A percentile compares a stretch with the other conserved stretches of the same genome.
Conservation (phyloP, 2,329 filamentous ascomycete species). For the Triangularia verruculosa region DNA sequence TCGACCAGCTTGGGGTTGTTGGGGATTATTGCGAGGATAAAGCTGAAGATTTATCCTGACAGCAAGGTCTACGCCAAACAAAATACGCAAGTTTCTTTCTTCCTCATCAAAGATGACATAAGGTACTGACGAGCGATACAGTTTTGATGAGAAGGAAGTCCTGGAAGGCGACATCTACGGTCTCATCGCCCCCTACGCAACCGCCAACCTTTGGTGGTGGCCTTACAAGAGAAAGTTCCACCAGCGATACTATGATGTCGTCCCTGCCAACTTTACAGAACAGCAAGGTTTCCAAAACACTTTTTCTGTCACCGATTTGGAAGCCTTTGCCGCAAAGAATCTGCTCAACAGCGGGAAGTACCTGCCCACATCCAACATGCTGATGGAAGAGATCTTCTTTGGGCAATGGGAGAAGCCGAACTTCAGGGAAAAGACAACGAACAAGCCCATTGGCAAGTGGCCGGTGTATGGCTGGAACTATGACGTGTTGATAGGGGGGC, state of each 20-base stretch:
- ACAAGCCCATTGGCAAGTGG: conserved; percentile 42
- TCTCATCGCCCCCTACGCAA: conserved; percentile 49
- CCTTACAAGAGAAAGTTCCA: conserved; percentile 50
- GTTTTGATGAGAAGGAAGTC: conserved; percentile 46
- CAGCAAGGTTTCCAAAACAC: conserved; percentile 52
- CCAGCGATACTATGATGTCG: conserved; percentile 50
- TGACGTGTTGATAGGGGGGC: conserved; percentile 50
- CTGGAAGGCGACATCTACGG: conserved; percentile 49
- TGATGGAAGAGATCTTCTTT: conserved; percentile 50
- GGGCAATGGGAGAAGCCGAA: conserved; percentile 48
- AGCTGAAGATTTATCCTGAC: conserved; percentile 49
- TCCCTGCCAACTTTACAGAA: conserved; percentile 37
- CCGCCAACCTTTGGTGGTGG: conserved; percentile 55
- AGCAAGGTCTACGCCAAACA: conserved; percentile 51
- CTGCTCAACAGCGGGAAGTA: conserved; percentile 47
- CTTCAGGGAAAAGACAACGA: conserved; percentile 50
- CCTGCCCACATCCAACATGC: conserved; percentile 46
- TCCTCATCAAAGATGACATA: neutral
- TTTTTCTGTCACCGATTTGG: conserved; percentile 46
- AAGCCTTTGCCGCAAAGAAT: conserved; percentile 40
- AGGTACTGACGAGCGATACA: conserved; percentile 22
- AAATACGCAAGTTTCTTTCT: conserved; percentile 39
- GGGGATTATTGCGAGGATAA: conserved; percentile 47
- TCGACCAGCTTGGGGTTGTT: conserved; percentile 49
- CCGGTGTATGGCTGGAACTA: conserved; percentile 54